phyloP scores from a whole-genome alignment of 371 early-diverging fungal species.

The Funneliformis caledonium region DNA sequence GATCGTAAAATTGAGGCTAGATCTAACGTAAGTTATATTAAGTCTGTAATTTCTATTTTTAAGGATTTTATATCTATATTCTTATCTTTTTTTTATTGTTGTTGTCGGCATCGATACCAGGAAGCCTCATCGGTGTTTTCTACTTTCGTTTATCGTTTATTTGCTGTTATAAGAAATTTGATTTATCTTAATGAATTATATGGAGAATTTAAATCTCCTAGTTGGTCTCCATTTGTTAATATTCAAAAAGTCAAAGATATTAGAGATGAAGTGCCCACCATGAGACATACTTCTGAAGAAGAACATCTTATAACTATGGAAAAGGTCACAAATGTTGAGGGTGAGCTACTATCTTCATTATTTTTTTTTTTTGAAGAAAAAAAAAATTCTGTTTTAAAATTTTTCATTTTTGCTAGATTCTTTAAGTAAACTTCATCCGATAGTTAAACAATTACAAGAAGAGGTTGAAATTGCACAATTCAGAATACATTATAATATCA shows the following conservation, averaged over 20 bases:
- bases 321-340: not conserved
- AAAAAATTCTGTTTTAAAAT: not conserved
- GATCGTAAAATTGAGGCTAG: not conserved
- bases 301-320: not conserved
- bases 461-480: not conserved
- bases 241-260: not conserved
- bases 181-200: slow-evolving; percentile 13
- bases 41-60: not conserved
- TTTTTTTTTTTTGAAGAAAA: not conserved
- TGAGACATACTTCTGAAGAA: not conserved
- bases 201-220: not conserved
- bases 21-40: not conserved
- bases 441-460: not conserved
- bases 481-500: not conserved
- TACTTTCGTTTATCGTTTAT: not conserved
- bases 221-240: not conserved
- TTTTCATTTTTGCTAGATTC: not conserved
- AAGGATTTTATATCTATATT: not conserved
- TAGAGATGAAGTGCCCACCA: not conserved
- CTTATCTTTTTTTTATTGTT: not conserved
- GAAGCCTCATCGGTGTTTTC: not conserved
- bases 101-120: not conserved
- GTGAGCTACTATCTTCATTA: not conserved
- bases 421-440: not conserved
- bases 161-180: slow-evolving; percentile 8